Base-by-base conservation (phyloP, 306 rosid species). In the Quercus wislizeni region DNA sequence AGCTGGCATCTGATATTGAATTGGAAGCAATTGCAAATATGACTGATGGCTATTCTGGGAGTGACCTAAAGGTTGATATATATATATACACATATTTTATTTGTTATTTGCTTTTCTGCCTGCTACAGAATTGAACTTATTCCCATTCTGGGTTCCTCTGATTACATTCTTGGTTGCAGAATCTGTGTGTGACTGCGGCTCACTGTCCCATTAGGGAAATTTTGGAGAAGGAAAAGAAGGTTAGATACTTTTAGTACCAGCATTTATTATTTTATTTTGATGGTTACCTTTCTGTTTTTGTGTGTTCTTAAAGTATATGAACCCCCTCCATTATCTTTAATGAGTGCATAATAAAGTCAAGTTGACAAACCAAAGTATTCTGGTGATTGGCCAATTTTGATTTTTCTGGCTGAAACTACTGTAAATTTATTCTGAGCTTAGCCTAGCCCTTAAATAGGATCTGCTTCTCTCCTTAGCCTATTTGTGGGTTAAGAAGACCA, bases 31-130 rank as follows among this genome's bases (percentile, higher is more conserved):
- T 87, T 63, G 97, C 99, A 31, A 94, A 86, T 81, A 83, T 92
- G 95, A 90, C 97, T 1, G 99, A 94, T 56, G 99, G 97, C 76
- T 94, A 94, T 84, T 92, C 99, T 52, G 99, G 99, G 77, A 94
- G 97, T 82, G 99, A 94, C 84, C 81, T 94, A 73, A 94, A 94
- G 99, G 99, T 94, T 75, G 38, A 69, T 35, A 72, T 43, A 38
- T 38, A 38, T 38, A 38, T 38, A 41, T 8, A 8, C 1, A 8
- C 46, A 41, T 49, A 21, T 15, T 25, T 20, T 76, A 3, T 35
- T 78, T 78, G 49, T 75, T 35, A 57, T 73, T 55, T 31, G 25
- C 58, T 20, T 63, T 56, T 52, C 63, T 57, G 68, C 64, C 41
- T 62, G 74, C 74, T 80, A 25, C 35, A 75, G 63, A 86, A 77